A percentile compares a stretch with the other conserved stretches of the same genome.
Conservation (phyloP, 495 filamentous ascomycete genomes). For the Talaromyces liani region DNA sequence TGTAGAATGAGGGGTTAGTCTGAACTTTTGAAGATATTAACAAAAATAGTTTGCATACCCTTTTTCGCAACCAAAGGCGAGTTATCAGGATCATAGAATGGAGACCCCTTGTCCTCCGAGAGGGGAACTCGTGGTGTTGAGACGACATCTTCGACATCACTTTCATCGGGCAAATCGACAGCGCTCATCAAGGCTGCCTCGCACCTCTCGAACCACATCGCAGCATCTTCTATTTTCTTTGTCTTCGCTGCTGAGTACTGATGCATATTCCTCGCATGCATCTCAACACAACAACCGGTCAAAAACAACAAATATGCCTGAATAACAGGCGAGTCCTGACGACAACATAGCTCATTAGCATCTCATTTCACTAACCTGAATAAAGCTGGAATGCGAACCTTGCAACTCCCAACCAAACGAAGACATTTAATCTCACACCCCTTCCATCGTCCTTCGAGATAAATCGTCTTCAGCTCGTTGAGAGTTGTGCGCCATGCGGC, state of each 20-base stretch:
- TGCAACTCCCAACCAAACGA: background rate
- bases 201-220: constrained; percentile 3
- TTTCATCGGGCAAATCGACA: background rate
- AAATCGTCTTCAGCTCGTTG: background rate
- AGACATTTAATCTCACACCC: constrained; percentile 7
- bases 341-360: background rate
- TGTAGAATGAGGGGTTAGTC: background rate
- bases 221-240: constrained; percentile 6
- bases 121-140: background rate
- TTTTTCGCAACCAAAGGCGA: background rate
- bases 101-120: background rate
- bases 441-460: constrained; percentile 5
- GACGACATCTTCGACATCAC: background rate
- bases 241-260: constrained; percentile 6
- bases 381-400: background rate
- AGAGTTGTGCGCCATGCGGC: background rate
- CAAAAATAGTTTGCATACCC: background rate
- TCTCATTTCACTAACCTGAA: no score
- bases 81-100: background rate
- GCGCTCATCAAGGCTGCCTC: background rate
- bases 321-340: background rate
- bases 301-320: constrained; percentile 4
- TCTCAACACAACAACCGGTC: constrained; percentile 7
- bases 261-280: constrained; percentile 9
- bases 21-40: background rate